These are phyloP conservation scores for Juncus inflexus DNA, from an alignment of 176 grass and related monocot genomes.

Conservation along the genomic window DNA sequence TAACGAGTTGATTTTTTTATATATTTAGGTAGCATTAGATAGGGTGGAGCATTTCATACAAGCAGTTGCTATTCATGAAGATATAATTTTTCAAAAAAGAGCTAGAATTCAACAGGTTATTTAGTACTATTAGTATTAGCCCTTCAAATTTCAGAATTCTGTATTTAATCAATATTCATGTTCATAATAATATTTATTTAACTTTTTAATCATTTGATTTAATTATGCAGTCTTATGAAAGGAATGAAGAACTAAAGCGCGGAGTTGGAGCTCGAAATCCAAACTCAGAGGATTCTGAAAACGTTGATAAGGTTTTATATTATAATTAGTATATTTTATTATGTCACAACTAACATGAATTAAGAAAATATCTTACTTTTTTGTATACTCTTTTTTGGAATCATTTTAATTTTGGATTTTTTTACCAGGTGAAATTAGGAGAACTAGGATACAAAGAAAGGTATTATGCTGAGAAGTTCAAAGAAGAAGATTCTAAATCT, in stretches of 20 bases:
- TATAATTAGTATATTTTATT: too few relatives aligned
- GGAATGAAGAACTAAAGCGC: constrained; percentile 62
- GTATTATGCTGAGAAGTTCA: constrained; percentile 95
- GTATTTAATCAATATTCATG: constrained; percentile 4
- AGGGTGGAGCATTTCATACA: constrained; percentile 94
- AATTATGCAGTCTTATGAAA: constrained; percentile 63
- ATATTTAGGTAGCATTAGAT: constrained; percentile 68
- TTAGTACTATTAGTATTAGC: constrained; percentile 28
- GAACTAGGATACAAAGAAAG: constrained; percentile 76
- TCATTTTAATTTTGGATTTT: constrained; percentile 17
- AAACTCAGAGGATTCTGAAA: constrained; percentile 55
- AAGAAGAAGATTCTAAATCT: constrained; percentile 52
- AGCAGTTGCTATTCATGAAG: constrained; percentile 76
- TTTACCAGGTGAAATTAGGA: constrained; percentile 85
- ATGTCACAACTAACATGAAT: neutral
- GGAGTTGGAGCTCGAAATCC: constrained; percentile 42
- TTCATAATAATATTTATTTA: constrained; percentile 18
- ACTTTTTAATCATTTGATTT: constrained; percentile 13
- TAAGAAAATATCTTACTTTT: constrained; percentile 5
- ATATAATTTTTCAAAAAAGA: constrained; percentile 96
- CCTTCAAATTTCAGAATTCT: constrained; percentile 8
- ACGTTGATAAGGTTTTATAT: constrained; percentile 49
- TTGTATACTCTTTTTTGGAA: constrained; percentile 9
- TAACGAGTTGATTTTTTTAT: neutral
- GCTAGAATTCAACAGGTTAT: constrained; percentile 88